Conservation (phyloP, 495 filamentous ascomycete species). For the Letharia lupina region DNA sequence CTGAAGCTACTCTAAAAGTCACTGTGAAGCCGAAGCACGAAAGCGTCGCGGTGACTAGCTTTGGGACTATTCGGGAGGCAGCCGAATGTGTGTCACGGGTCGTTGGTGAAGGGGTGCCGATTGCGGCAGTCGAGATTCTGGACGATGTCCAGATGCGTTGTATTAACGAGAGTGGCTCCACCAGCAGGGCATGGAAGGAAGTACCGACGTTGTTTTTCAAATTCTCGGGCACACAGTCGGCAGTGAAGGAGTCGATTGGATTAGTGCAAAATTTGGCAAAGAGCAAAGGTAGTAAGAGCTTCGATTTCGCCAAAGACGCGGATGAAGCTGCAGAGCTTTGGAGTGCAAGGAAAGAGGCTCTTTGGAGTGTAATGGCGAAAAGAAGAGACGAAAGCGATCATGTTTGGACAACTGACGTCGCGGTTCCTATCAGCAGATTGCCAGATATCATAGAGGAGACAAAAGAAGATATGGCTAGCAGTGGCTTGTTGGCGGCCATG, state of each 20-base stretch:
- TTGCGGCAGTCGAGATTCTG: slow-evolving; percentile 77
- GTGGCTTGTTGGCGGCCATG: slow-evolving; percentile 62
- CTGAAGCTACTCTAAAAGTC: slow-evolving; percentile 67
- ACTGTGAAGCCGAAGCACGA: slow-evolving; percentile 63
- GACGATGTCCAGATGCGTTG: slow-evolving; percentile 77
- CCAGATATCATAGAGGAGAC: slow-evolving; percentile 73
- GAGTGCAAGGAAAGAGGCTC: slow-evolving; percentile 65
- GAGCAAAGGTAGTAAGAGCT: slow-evolving; percentile 48
- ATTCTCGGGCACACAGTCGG: slow-evolving; percentile 62
- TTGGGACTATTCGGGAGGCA: slow-evolving; percentile 64
- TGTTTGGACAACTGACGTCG: slow-evolving; percentile 80
- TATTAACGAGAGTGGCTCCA: slow-evolving; percentile 63
- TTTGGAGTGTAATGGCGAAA: slow-evolving; percentile 70
- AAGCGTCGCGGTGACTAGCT: slow-evolving; percentile 67
- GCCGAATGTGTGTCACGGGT: slow-evolving; percentile 60
- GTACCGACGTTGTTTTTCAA: slow-evolving; percentile 78
- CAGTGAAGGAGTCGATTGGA: slow-evolving; percentile 59
- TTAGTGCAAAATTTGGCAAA: slow-evolving; percentile 58
- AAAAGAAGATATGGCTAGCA: slow-evolving; percentile 57
- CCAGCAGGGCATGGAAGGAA: slow-evolving; percentile 63
- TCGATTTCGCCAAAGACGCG: slow-evolving; percentile 62
- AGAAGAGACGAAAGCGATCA: slow-evolving; percentile 53
- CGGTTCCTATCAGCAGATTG: slow-evolving; percentile 65
- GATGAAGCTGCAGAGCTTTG: slow-evolving; percentile 64
- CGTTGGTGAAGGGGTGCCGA: slow-evolving; percentile 62